Evolutionary conservation across 768 basidiomycete genomes (phyloP).

Genomic region (Trametes sanguinea): DNA sequence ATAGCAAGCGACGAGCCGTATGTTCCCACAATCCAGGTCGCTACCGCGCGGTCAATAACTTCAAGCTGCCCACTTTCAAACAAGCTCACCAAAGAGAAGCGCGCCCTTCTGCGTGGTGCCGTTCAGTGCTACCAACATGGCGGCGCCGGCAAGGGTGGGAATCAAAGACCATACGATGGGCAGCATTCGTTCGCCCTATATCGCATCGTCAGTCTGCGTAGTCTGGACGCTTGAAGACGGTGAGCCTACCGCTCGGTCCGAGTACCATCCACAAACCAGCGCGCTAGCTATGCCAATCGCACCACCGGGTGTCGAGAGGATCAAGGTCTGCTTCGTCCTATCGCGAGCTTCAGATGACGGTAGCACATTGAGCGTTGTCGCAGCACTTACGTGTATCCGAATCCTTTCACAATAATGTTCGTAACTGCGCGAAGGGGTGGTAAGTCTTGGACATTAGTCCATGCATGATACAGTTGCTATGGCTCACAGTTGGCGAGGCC

Average conservation of each 20-base stretch:
- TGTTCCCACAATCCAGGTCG: conserved; percentile 51
- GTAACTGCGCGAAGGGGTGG: conserved; percentile 42
- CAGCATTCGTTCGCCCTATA: conserved; percentile 59
- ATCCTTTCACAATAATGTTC: conserved; percentile 61
- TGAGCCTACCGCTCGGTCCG: conserved; percentile 55
- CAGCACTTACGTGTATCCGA: conserved; percentile 59
- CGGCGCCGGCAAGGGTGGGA: conserved; percentile 59
- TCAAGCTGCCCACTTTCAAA: neutral
- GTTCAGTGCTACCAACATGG: conserved; percentile 49
- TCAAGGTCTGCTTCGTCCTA: conserved; percentile 62
- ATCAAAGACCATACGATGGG: conserved; percentile 61
- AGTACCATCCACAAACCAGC: conserved; percentile 61
- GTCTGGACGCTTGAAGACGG: neutral
- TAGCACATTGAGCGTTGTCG: neutral
- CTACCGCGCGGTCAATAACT: conserved; percentile 31
- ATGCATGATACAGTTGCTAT: neutral
- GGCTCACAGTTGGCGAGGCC: conserved; percentile 62
- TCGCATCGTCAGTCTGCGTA: too few species aligned
- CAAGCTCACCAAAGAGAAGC: conserved; percentile 52
- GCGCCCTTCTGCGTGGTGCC: conserved; percentile 49
- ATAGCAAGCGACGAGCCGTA: conserved; percentile 62
- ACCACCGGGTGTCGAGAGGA: conserved; percentile 60
- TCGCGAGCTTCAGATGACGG: neutral
- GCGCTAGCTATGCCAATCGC: conserved; percentile 49
- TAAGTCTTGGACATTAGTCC: neutral